Percentiles rank a stretch among this genome's conserved stretches.
These are phyloP conservation scores for Neurospora cerealis DNA, from an alignment of 495 filamentous ascomycete species.

Conservation along the genomic window DNA sequence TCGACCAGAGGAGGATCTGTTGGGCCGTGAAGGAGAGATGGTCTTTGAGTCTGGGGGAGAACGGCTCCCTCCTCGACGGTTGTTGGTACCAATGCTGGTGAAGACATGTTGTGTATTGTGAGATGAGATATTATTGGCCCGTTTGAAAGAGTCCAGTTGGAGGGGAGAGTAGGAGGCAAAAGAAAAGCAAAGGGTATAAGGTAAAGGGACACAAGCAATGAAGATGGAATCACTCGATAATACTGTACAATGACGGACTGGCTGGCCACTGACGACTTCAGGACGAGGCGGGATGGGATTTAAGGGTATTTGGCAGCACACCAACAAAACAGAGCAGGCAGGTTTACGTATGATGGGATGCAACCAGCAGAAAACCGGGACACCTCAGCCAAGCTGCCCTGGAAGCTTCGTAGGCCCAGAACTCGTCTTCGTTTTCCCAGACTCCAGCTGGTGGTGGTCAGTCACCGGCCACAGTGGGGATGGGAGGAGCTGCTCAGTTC, in stretches of 20 bases:
- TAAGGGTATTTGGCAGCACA: neutral
- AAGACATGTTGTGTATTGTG: conserved; percentile 7
- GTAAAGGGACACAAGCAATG: neutral
- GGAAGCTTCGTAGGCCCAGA: neutral
- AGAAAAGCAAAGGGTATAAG: neutral
- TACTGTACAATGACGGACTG: neutral
- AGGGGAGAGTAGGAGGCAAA: neutral
- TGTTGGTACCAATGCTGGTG: conserved; percentile 8
- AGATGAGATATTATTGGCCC: neutral
- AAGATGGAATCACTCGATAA: neutral
- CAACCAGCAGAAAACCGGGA: neutral
- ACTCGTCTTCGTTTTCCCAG: neutral
- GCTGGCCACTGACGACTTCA: neutral
- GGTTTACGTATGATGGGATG: neutral
- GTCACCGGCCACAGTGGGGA: neutral
- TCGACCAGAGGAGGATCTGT: conserved; percentile 50
- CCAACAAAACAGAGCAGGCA: neutral
- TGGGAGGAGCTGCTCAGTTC: neutral
- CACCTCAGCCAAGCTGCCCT: neutral
- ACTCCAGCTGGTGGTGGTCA: neutral
- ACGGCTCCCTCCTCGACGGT: conserved; percentile 11
- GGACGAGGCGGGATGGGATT: neutral
- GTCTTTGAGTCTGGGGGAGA: conserved; percentile 21
- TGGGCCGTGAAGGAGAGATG: conserved; percentile 50
- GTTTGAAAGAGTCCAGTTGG: neutral